Conservation (phyloP, 306 rosid genomes). For the Senna tora region DNA sequence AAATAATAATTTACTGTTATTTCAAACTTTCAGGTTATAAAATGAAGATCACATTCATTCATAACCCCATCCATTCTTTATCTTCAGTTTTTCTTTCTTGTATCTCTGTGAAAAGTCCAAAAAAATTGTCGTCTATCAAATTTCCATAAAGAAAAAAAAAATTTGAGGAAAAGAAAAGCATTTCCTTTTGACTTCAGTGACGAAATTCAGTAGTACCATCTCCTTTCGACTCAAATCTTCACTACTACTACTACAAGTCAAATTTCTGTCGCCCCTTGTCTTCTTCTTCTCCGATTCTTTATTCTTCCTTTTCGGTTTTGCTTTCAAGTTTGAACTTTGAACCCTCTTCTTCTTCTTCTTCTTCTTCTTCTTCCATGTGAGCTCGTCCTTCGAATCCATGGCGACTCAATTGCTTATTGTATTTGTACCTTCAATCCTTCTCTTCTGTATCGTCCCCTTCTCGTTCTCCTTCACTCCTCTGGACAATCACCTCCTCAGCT, state of each 20-base stretch:
- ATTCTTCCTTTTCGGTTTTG: too few species aligned
- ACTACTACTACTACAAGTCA: not conserved
- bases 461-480: slow-evolving; percentile 66
- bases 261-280: slow-evolving; percentile 31
- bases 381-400: slow-evolving; percentile 60
- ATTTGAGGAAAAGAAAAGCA: not conserved
- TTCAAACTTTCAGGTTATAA: not conserved
- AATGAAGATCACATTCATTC: too few species aligned
- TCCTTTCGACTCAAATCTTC: slow-evolving; percentile 31
- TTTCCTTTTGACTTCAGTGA: slow-evolving; percentile 40
- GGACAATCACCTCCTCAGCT: slow-evolving; percentile 78
- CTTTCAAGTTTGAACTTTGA: not conserved
- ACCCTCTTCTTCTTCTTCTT: not conserved
- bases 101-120: slow-evolving; percentile 40
- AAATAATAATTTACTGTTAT: too few species aligned
- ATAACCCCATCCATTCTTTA: too few species aligned
- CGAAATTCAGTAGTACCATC: slow-evolving; percentile 25
- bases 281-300: slow-evolving; percentile 32
- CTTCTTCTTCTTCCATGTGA: too few species aligned
- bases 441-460: slow-evolving; percentile 39
- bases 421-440: slow-evolving; percentile 27
- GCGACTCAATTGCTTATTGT: slow-evolving; percentile 32
- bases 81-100: not conserved
- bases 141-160: slow-evolving; percentile 18
- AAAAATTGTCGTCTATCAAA: not conserved